Evolutionary conservation across 1,139 yeast genomes (phyloP), one percentile per base, ranked within the genome.

Genomic region (Hyphopichia buzzinii): DNA sequence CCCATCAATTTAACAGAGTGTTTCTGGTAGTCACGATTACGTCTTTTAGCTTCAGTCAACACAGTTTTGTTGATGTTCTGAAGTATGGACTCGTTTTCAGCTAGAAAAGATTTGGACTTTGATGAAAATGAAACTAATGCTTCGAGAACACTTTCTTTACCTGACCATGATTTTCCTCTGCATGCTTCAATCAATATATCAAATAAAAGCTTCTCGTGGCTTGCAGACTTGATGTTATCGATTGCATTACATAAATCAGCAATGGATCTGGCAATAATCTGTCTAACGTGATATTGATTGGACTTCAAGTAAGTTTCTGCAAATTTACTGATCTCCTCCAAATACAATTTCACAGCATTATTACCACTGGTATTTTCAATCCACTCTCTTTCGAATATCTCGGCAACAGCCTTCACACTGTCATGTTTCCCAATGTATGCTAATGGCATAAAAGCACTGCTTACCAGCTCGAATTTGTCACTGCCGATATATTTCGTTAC

Each of bases 141-240:
- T 29, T 77, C 79, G 22, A 88, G 64, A 2, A 92, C 74, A 29
- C 70, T 59, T 46, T 88, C 96, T 52, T 92, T 92, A 7, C 97
- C 97, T 14, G 74, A 74, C 95, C 96, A 92, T 8, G 94, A 77
- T 42, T 92, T 77, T 0, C 97, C 97, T 38, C 73, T 68, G 40
- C 83, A 72, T 0, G 95, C 79, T 30, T 73, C 75, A 16, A 86
- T 53, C 36, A 89, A 65, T 4, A 81, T 66, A 0, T 64, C 62
- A 38, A 86, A 73, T 17, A 89, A 55, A 14, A 67, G 64, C 2
- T 44, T 39, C 16, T 52, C 43, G 28, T 59, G 49, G 3, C 51
- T 44, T 2, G 50, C 47, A 10, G 67, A 57, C 17, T 55, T 58
- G 29, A 64, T 57, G 21, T 66, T 61, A 11, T 63, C 69, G 33